These are phyloP conservation scores for Umbelopsis isabellina DNA, from an alignment of 192 early-diverging fungal species.

Conservation along the genomic window DNA sequence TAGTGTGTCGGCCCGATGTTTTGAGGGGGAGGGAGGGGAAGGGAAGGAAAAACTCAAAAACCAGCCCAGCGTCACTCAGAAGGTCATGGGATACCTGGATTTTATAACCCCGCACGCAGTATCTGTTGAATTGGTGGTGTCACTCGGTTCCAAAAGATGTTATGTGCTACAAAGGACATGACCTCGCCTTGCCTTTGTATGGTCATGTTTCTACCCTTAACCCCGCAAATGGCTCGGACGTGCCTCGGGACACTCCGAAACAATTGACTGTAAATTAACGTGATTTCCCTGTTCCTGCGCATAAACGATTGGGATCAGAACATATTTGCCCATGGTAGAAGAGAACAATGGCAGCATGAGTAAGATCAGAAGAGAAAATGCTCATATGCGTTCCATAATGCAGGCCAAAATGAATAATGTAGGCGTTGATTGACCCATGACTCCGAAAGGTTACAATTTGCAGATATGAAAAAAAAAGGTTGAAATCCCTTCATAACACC, in stretches of 20 bases:
- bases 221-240: slow-evolving; percentile 18
- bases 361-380: no score
- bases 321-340: no score
- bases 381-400: no score
- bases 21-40: background rate
- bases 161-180: slow-evolving; percentile 1
- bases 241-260: slow-evolving; percentile 20
- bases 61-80: slow-evolving; percentile 7
- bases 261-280: background rate
- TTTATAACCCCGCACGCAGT: slow-evolving; percentile 13
- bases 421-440: no score
- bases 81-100: slow-evolving; percentile 14
- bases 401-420: no score
- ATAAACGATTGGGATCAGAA: no score
- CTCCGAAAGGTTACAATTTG: no score
- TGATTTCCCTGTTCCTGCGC: no score
- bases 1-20: background rate
- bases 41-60: background rate
- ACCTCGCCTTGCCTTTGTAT: background rate
- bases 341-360: no score
- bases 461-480: no score
- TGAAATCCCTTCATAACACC: no score
- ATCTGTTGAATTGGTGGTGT: background rate
- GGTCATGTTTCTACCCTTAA: slow-evolving; percentile 19
- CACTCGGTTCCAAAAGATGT: background rate